These are phyloP conservation scores for Chlorophyllum brunneum DNA, from an alignment of 768 basidiomycete genomes.

Conservation along the genomic window DNA sequence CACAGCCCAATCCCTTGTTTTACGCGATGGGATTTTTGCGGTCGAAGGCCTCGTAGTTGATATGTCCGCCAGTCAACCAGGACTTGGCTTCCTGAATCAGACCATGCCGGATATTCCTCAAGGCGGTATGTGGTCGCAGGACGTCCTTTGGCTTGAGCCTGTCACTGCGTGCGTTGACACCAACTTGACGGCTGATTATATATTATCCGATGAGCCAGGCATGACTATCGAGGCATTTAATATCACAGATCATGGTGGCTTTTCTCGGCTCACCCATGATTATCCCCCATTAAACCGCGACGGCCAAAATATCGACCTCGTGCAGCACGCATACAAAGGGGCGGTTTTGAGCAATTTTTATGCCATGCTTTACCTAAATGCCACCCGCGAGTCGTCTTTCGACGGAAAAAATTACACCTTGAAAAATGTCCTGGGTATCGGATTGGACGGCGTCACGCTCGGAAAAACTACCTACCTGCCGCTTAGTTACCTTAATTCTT, in stretches of 20 bases:
- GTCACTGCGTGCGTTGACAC: conserved; percentile 19
- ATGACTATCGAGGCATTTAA: conserved; percentile 3
- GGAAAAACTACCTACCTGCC: not conserved
- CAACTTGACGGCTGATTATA: conserved; percentile 20
- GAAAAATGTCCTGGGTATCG: not conserved
- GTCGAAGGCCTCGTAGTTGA: conserved; percentile 18
- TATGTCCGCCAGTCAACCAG: conserved; percentile 14
- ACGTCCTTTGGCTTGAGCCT: conserved; percentile 22
- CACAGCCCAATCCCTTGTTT: conserved; percentile 6
- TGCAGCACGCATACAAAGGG: not conserved
- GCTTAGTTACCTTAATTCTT: not conserved
- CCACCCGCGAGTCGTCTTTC: not conserved
- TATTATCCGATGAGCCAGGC: not conserved
- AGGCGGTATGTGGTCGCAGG: conserved; percentile 19
- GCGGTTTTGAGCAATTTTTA: not conserved
- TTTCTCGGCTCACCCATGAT: conserved; percentile 12
- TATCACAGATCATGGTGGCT: conserved; percentile 18
- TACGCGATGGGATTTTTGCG: conserved; percentile 18
- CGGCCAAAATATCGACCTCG: not conserved
- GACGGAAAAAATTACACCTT: not conserved
- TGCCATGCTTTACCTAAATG: not conserved
- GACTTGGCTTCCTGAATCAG: conserved; percentile 6
- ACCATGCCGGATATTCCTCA: not conserved
- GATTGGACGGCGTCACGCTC: not conserved
- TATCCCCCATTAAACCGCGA: conserved; percentile 4